Base-by-base conservation (phyloP, 441 rosid genomes). In the Kokia cookei region DNA sequence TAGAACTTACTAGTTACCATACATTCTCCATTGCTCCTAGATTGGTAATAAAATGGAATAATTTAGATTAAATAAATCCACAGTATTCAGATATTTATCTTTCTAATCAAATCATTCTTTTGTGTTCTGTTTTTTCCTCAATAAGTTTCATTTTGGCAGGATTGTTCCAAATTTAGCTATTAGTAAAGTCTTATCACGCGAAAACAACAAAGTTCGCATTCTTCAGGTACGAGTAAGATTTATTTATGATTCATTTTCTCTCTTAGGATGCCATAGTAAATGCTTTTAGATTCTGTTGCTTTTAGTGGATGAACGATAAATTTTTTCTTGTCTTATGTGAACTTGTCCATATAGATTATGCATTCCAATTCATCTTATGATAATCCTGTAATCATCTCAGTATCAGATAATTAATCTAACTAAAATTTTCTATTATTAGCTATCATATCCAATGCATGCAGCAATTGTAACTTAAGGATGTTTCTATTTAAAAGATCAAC, bases 161-260 rank as follows among this genome's bases (percentile, higher is more conserved):
- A 86, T 93, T 66, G 97, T 96, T 84, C 99, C 98, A 66, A 96
- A 93, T 79, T 82, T 96, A 83, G 98, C 97, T 53, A 96, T 96
- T 77, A 89, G 99, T 87, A 96, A 85, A 88, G 82, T 96, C 79
- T 76, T 96, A 79, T 92, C 90, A 12, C 89, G 97, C 29, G 98
- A 93, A 81, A 96, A 93, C 91, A 90, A 91, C 82, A 89, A 83
- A 86, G 97, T 96, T 15, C 91, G 97, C 76, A 90, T 96, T 83
- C 85, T 92, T 72, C 99, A 93, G 98, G 98, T 96, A 88, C 45
- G 73, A 72, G 57, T 67, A 58, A 64, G 48, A 64, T 69, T 69
- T 71, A 53, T 53, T 53, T 6, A 53, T 50, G 55, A n/a, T 27
- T 29, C 32, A 27, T 48, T 47, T 66, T 26, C 57, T 14, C 24